Conservation (phyloP, 257 asterid species). For the Solanum medicagineum region DNA sequence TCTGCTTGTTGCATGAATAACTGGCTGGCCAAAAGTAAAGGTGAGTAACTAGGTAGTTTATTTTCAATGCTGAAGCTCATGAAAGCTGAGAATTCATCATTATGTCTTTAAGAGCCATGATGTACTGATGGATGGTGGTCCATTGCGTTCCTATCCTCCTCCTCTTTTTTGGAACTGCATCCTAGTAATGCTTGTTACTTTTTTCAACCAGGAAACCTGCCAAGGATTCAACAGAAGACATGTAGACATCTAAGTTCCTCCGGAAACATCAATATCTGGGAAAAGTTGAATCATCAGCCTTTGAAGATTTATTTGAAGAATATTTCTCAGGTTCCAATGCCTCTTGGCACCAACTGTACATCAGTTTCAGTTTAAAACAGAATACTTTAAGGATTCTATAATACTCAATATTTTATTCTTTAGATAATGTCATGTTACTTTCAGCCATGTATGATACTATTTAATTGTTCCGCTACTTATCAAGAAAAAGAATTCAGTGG, state of each 20-base stretch:
- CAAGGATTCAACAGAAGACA: constrained; percentile 21
- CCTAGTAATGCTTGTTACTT: not conserved
- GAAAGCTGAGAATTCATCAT: not conserved
- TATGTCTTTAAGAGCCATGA: not conserved
- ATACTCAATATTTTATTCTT: not conserved
- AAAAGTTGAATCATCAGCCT: constrained; percentile 13
- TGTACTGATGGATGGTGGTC: not conserved
- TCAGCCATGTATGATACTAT: not conserved
- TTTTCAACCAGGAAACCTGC: constrained; percentile 39
- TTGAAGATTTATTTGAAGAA: constrained; percentile 12
- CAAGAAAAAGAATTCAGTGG: not conserved
- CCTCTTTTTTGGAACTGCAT: not conserved
- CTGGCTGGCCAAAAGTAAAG: constrained; percentile 20
- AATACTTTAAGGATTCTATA: not conserved
- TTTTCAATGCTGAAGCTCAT: not conserved
- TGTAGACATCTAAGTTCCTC: constrained; percentile 17
- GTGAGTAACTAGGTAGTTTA: constrained; percentile 24
- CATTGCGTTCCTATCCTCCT: not conserved
- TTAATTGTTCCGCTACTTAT: not conserved
- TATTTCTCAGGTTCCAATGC: constrained; percentile 34
- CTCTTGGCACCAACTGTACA: not conserved
- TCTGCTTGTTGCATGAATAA: constrained; percentile 18
- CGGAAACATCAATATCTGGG: constrained; percentile 9
- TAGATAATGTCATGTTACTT: not conserved
- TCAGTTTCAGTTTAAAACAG: not conserved